phyloP scores from a whole-genome alignment of 768 basidiomycete genomes.

The Phlebiopsis flavidoalba region DNA sequence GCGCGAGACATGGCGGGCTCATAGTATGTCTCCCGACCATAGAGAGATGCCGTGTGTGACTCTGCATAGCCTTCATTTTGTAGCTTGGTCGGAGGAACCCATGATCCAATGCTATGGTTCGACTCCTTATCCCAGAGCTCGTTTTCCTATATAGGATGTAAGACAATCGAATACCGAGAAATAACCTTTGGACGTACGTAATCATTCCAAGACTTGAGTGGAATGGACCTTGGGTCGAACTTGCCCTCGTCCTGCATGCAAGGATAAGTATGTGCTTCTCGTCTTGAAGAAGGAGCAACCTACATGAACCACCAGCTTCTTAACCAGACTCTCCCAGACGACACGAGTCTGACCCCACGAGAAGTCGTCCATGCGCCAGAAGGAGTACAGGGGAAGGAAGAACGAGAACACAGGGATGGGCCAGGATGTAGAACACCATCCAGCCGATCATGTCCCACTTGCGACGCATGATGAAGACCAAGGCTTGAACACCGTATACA shows the following conservation, averaged over 20 bases:
- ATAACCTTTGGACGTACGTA: conserved; percentile 53
- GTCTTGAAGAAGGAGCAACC: conserved; percentile 23
- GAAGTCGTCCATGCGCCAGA: conserved; percentile 99
- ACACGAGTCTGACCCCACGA: conserved; percentile 92
- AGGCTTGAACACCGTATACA: conserved; percentile 86
- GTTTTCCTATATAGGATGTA: conserved; percentile 56
- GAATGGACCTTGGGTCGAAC: conserved; percentile 90
- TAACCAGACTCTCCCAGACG: conserved; percentile 92
- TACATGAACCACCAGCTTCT: conserved; percentile 93
- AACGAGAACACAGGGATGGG: conserved; percentile 93
- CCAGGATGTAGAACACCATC: conserved; percentile 95
- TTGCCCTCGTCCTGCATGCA: conserved; percentile 84
- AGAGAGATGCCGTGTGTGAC: conserved; percentile 73
- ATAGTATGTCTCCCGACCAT: conserved; percentile 85
- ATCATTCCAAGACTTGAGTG: conserved; percentile 95
- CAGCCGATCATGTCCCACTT: conserved; percentile 99
- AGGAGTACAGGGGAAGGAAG: conserved; percentile 88
- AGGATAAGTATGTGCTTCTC: not conserved
- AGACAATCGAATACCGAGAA: not conserved
- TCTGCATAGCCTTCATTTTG: conserved; percentile 74
- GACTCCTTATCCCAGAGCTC: conserved; percentile 98
- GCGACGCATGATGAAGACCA: conserved; percentile 86
- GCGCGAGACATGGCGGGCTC: conserved; percentile 54
- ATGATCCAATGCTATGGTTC: conserved; percentile 91
- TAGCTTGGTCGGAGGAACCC: conserved; percentile 74